These are phyloP conservation scores for Orychophragmus violaceus DNA, from an alignment of 345 rosid genomes.

Conservation along the genomic window DNA sequence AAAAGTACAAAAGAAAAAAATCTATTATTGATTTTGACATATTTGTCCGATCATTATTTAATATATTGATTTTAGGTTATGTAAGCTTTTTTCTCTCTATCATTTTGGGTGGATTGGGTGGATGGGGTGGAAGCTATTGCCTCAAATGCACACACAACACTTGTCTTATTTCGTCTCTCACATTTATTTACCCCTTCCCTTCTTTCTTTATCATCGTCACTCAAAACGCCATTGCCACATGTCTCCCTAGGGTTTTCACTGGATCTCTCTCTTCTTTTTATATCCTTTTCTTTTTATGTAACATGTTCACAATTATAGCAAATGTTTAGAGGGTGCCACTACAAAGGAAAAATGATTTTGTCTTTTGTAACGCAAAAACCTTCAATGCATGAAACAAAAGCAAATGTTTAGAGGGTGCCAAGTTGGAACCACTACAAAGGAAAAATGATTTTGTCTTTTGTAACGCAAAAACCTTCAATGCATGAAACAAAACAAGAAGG, in stretches of 20 bases:
- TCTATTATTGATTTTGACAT: slow-evolving; percentile 19
- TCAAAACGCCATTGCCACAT: slow-evolving; percentile 20
- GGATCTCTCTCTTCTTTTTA: slow-evolving; percentile 5
- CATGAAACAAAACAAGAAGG: neutral
- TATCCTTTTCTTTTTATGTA: neutral
- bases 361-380: neutral
- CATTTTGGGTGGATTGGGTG: slow-evolving; percentile 24
- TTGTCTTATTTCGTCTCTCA: slow-evolving; percentile 23
- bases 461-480: neutral
- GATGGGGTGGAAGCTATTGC: slow-evolving; percentile 26
- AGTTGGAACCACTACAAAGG: neutral
- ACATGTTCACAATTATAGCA: neutral
- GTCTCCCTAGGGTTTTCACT: slow-evolving; percentile 27
- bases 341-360: neutral
- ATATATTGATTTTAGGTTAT: slow-evolving; percentile 4
- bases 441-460: neutral
- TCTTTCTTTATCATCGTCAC: neutral
- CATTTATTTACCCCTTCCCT: slow-evolving; percentile 22
- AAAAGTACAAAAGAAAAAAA: neutral
- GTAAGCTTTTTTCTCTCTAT: slow-evolving; percentile 15
- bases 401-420: no score
- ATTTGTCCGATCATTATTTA: slow-evolving; percentile 23
- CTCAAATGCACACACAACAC: slow-evolving; percentile 30
- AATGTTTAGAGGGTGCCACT: neutral
- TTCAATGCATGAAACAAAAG: neutral